Base-by-base conservation (phyloP, 2,329 filamentous ascomycete species). In the Aureobasidium namibiae region DNA sequence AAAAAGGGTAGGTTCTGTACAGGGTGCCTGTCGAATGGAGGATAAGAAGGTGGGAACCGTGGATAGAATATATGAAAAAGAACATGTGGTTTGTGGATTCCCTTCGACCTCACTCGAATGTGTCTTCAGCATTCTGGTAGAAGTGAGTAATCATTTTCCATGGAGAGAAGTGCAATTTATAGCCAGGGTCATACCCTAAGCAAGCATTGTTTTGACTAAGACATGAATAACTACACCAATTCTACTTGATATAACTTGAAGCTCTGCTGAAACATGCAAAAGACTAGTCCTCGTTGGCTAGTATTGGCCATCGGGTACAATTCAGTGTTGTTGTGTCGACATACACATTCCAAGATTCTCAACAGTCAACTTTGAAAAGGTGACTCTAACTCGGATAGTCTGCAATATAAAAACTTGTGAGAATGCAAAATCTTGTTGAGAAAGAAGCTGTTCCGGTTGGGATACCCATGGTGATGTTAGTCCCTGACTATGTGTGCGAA, bases 281-380 rank as follows among this genome's bases (percentile, higher is more conserved):
- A 11, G 7, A 5, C 7, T 21, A 1, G 7, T 10, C 2, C 0
- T n/a, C 1, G 2, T 4, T 6, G 1, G 41, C 1, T 26, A 4
- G 2, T n/a, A 1, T 4, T 1, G 6, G 7, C 8, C 5, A 2
- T n/a, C 10, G 6, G 7, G 3, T 7, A 29, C 13, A 45, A 4
- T 26, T 29, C 8, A 2, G 23, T 11, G 24, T 9, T 3, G 4
- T 45, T 4, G 9, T 45, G 23, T 8, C 8, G 8, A n/a, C 4
- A 45, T 26, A 8, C 16, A 16, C 1, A 9, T 26, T 29, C 2
- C 14, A n/a, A 9, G 14, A n/a, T n/a, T 44, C n/a, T 10, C 3
- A 45, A 16, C 2, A 14, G 4, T 2, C 16, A 13, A 11, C n/a
- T 4, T 9, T n/a, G n/a, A n/a, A n/a, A n/a, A n/a, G n/a, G n/a